Evolutionary conservation across 495 filamentous ascomycete species (phyloP), one percentile per base, ranked within the genome.

Genomic region (Oidiodendron maius): DNA sequence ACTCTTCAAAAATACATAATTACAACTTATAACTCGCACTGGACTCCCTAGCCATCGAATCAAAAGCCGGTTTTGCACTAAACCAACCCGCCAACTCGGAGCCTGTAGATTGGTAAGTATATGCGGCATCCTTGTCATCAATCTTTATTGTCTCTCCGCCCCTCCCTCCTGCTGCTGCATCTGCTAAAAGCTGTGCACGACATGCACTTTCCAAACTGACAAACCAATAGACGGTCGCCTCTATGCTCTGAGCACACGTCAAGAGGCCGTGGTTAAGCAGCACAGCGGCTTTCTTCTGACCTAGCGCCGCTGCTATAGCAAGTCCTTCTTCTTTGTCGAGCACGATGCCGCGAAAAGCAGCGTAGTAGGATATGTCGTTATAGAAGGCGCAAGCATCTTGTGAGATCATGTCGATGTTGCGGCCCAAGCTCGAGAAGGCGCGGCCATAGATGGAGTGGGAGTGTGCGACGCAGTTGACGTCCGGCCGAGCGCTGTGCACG

Each of bases 341-440:
- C 11, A 91, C 86, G 43, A 91, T 69, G 25, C 86, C 86, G 48
- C 81, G 82, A 68, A 89, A 89, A 43, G 72, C 70, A 8, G 69
- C 60, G 41, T 60, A 61, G 8, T 54, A 5, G 8, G 46, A 45
- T 25, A 56, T 48, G 40, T 53, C 62, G 23, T 84, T 75, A 56
- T 84, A 75, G 59, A 89, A 89, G 17, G 76, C 69, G 53, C 84
- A 83, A 12, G 76, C 63, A 60, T 89, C 85, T 65, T 89, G 85
- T 1, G 84, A 81, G 17, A 83, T 84, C 45, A 78, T 85, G 58
- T 90, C 85, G 10, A 91, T 59, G 46, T 74, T 75, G 46, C 77
- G 71, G 5, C 86, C 86, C 0, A 89, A 69, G 0, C 80, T 56
- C 48, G 78, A 81, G 61, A 87, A 90, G 9, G 81, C 68, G 17